Evolutionary conservation across 1,284 basidiomycete genomes (phyloP).

Genomic region (Cutaneotrichosporon sp.): DNA sequence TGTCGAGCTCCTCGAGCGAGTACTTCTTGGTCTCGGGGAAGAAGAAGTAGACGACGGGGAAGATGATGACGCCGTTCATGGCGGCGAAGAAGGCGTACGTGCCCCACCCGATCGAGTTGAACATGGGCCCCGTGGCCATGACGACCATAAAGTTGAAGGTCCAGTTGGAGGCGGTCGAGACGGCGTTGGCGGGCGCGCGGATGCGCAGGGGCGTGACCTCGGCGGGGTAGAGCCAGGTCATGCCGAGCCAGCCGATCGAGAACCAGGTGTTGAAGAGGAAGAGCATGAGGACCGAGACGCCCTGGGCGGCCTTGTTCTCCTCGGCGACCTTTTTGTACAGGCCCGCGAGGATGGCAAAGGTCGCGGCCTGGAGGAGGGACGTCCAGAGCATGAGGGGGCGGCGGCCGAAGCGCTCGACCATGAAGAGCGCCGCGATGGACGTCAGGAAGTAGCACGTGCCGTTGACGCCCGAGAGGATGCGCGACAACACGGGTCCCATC

Average conservation of each 20-base stretch:
- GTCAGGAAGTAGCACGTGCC: conserved; percentile 53
- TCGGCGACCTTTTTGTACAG: conserved; percentile 34
- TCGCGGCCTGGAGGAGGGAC: conserved; percentile 30
- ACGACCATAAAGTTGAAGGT: conserved; percentile 43
- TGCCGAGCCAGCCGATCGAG: conserved; percentile 47
- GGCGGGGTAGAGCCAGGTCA: conserved; percentile 49
- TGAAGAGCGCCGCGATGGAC: conserved; percentile 43
- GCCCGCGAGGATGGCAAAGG: conserved; percentile 46
- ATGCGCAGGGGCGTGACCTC: conserved; percentile 58
- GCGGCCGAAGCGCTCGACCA: conserved; percentile 45
- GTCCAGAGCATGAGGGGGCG: conserved; percentile 48
- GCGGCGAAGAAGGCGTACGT: conserved; percentile 48
- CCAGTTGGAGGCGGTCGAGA: conserved; percentile 65
- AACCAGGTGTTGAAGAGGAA: conserved; percentile 54
- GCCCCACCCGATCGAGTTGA: conserved; percentile 42
- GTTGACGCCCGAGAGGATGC: conserved; percentile 48
- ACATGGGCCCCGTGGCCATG: conserved; percentile 45
- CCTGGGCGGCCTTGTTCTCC: conserved; percentile 44
- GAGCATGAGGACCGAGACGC: conserved; percentile 49
- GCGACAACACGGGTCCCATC: conserved; percentile 37
- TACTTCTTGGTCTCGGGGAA: conserved; percentile 44
- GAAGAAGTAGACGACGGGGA: conserved; percentile 39
- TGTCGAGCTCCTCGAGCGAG: conserved; percentile 40
- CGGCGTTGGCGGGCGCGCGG: conserved; percentile 67
- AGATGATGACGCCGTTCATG: conserved; percentile 42